Percentiles rank a stretch among this genome's conserved stretches.
These are phyloP conservation scores for Suillus alpinus DNA, from an alignment of 768 basidiomycete species.

Conservation along the genomic window DNA sequence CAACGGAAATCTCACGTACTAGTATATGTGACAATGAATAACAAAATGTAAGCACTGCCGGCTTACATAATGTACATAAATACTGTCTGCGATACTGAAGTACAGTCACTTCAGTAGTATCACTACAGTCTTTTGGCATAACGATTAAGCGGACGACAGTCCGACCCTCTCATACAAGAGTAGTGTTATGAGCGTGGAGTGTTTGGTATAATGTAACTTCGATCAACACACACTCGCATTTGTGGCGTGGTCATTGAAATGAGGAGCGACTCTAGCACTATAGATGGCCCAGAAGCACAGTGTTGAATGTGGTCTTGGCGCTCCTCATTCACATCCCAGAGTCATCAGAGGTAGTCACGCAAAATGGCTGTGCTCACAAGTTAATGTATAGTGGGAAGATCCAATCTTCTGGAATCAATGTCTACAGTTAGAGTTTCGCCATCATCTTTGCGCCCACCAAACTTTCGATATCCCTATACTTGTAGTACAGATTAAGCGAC, in stretches of 20 bases:
- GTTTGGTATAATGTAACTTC: too few species aligned
- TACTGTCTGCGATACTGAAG: too few species aligned
- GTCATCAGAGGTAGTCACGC: not conserved
- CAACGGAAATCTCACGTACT: not conserved
- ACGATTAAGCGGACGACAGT: too few species aligned
- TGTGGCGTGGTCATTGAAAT: not conserved
- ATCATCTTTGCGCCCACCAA: conserved; percentile 11
- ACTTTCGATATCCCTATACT: conserved; percentile 51
- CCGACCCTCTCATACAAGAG: too few species aligned
- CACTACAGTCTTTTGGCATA: too few species aligned
- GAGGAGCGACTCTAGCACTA: not conserved
- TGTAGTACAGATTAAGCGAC: conserved; percentile 61
- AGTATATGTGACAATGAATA: too few species aligned
- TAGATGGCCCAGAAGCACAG: not conserved
- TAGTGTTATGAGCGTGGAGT: too few species aligned
- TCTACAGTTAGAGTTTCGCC: conserved; percentile 15
- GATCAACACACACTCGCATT: too few species aligned
- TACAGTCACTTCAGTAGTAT: too few species aligned
- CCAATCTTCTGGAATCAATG: not conserved
- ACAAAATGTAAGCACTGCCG: too few species aligned
- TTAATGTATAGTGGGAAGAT: not conserved
- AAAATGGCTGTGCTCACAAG: not conserved
- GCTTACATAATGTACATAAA: too few species aligned
- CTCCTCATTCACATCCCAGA: not conserved
- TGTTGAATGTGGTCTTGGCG: not conserved